Evolutionary conservation across 192 early-diverging fungal species (phyloP).

Genomic region (Entomortierella beljakovae): DNA sequence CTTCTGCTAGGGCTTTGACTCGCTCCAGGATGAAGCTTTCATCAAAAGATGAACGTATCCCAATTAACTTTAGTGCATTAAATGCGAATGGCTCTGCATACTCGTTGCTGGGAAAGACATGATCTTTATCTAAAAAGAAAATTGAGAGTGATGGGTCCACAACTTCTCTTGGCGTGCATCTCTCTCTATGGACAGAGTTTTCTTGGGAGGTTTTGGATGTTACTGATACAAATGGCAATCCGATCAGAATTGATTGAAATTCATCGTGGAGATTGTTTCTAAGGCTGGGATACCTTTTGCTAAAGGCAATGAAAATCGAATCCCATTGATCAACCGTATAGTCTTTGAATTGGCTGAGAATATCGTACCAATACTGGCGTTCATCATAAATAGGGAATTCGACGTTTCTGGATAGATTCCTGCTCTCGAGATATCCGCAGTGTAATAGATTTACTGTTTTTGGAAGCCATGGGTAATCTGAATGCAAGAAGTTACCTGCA

Average conservation of each 20-base stretch:
- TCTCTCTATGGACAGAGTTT: background rate
- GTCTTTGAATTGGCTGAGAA: background rate
- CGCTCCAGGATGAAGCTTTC: background rate
- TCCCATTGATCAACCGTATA: background rate
- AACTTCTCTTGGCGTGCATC: background rate
- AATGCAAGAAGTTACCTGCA: background rate
- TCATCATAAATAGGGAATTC: background rate
- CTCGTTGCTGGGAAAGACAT: constrained; percentile 12
- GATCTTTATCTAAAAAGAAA: constrained; percentile 12
- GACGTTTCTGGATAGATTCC: background rate
- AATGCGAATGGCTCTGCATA: background rate
- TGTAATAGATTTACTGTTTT: background rate
- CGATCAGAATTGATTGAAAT: too few species aligned
- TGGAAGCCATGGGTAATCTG: constrained; percentile 15
- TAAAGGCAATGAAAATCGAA: too few species aligned
- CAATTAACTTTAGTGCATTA: background rate
- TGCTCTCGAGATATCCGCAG: background rate
- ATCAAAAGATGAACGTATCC: constrained; percentile 17
- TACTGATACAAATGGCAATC: background rate
- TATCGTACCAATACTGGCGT: constrained; percentile 21
- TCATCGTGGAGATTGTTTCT: too few species aligned
- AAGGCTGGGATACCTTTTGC: too few species aligned
- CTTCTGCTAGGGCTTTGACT: background rate
- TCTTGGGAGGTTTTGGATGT: background rate
- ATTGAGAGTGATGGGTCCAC: background rate